Percentiles rank a stretch among this genome's conserved stretches.
Conservation (phyloP, 306 rosid species). For the Cajanus cajan region DNA sequence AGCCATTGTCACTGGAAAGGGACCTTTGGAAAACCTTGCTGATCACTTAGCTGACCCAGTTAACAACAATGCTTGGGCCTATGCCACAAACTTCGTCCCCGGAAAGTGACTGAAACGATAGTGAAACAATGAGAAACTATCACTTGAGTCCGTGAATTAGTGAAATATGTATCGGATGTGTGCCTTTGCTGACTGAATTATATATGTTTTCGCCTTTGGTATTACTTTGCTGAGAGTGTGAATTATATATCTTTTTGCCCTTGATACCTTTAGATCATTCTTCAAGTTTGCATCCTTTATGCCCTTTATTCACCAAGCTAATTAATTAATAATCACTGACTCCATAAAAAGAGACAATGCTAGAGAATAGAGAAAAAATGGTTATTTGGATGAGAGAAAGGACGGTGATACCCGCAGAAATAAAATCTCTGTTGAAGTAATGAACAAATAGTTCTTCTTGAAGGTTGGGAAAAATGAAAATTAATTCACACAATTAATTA, state of each 20-base stretch:
- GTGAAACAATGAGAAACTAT: neutral
- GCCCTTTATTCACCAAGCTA: neutral
- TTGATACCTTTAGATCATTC: neutral
- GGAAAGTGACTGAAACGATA: neutral
- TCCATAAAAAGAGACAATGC: neutral
- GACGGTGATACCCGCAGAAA: too few species aligned
- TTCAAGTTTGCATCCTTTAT: neutral
- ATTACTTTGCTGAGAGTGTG: neutral
- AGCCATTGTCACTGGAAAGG: constrained; percentile 19
- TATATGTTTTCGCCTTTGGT: neutral
- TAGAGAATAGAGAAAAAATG: too few species aligned
- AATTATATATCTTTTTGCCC: neutral
- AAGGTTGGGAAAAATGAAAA: too few species aligned
- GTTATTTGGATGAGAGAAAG: too few species aligned
- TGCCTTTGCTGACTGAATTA: neutral
- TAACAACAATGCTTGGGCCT: constrained; percentile 31
- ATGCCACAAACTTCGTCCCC: constrained; percentile 21
- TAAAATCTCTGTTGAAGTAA: too few species aligned
- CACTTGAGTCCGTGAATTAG: neutral
- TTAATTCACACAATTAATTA: too few species aligned
- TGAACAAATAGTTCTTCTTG: too few species aligned
- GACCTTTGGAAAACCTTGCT: constrained; percentile 16
- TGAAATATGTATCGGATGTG: neutral
- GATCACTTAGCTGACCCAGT: constrained; percentile 18
- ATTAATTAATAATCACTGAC: neutral